Evolutionary conservation across 2,329 filamentous ascomycete species (phyloP).

Genomic region (Pseudomassariella vexata): DNA sequence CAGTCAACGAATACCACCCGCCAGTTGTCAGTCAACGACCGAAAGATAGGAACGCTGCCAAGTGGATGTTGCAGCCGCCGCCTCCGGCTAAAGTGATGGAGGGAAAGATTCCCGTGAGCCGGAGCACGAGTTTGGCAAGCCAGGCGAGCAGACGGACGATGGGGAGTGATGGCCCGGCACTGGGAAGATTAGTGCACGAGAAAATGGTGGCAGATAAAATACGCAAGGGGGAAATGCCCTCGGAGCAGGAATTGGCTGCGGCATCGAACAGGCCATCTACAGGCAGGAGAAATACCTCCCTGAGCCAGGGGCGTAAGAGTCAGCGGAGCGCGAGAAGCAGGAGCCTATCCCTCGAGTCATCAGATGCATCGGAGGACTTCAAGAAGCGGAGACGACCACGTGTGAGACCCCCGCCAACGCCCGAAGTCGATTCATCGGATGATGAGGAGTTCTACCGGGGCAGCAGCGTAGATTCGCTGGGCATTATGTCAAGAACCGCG

Average conservation of each 20-base stretch:
- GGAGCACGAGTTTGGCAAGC: conserved; percentile 54
- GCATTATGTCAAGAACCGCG: conserved; percentile 14
- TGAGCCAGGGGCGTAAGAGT: conserved; percentile 6
- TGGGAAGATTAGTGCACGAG: conserved; percentile 39
- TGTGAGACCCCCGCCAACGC: conserved; percentile 6
- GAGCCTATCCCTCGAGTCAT: conserved; percentile 12
- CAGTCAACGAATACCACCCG: conserved; percentile 80
- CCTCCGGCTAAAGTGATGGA: conserved; percentile 89
- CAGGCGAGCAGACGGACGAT: conserved; percentile 40
- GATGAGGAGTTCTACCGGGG: conserved; percentile 16
- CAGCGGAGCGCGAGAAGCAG: conserved; percentile 8
- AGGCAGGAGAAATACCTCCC: conserved; percentile 11
- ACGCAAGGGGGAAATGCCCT: conserved; percentile 32
- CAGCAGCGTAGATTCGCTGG: conserved; percentile 15
- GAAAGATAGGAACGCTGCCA: conserved; percentile 61
- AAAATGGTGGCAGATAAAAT: conserved; percentile 41
- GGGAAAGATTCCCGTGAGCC: conserved; percentile 67
- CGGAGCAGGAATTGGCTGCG: conserved; percentile 16
- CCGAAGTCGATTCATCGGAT: conserved; percentile 14
- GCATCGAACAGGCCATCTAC: conserved; percentile 10
- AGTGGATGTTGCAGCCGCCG: conserved; percentile 91
- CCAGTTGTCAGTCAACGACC: conserved; percentile 76
- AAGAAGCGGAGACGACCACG: conserved; percentile 12
- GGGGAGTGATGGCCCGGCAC: conserved; percentile 32
- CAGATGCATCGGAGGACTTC: conserved; percentile 15